Evolutionary conservation across 805 yeast species (phyloP).

Genomic region (Candida schatavii): DNA sequence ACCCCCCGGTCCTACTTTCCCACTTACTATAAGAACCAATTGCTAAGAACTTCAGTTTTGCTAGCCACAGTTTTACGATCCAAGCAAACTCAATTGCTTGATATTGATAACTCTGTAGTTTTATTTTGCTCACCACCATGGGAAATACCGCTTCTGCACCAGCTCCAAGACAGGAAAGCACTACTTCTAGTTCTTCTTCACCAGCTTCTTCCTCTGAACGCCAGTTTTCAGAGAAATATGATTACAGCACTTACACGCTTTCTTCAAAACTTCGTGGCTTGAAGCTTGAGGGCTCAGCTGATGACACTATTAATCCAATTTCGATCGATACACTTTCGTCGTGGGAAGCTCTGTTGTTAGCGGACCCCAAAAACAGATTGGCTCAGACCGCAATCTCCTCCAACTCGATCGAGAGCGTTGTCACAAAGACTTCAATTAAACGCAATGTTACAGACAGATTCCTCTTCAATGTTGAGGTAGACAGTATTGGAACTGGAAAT

Average conservation of each 20-base stretch:
- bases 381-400: conserved; percentile 55
- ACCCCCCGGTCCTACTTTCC: too few species aligned
- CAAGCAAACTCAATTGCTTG: too few species aligned
- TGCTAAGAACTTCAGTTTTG: too few species aligned
- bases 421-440: conserved; percentile 30
- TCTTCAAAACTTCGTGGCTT: conserved; percentile 14
- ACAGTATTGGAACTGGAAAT: conserved; percentile 34
- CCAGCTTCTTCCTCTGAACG: background rate
- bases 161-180: background rate
- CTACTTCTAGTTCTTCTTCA: background rate
- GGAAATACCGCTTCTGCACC: conserved; percentile 1
- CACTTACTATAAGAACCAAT: too few species aligned
- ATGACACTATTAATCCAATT: conserved; percentile 20
- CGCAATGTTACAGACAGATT: conserved; percentile 24
- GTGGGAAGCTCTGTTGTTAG: conserved; percentile 47
- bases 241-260: background rate
- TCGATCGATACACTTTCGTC: conserved; percentile 25
- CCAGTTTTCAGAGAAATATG: conserved; percentile 10
- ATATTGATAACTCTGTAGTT: too few species aligned
- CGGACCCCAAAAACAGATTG: conserved; percentile 49
- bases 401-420: conserved; percentile 41
- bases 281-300: conserved; percentile 6
- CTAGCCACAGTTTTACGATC: too few species aligned
- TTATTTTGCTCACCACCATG: too few species aligned
- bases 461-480: conserved; percentile 36